phyloP scores from a whole-genome alignment of 2,329 filamentous ascomycete species.

The Nigrospora sphaerica region DNA sequence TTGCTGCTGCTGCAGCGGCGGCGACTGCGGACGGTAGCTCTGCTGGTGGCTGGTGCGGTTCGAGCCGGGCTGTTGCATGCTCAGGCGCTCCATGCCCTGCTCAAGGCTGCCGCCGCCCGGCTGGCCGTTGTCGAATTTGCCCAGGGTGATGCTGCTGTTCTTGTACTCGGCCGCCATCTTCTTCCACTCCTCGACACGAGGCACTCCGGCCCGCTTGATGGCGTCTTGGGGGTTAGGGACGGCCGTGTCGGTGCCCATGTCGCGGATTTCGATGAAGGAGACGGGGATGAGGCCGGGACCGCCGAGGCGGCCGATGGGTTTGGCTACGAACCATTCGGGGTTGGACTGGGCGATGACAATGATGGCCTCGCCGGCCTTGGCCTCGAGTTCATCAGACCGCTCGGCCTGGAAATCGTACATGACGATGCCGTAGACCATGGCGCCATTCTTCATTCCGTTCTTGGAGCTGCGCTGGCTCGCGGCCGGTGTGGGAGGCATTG shows the following conservation, averaged over 20 bases:
- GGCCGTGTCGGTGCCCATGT: conserved; percentile 81
- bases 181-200: conserved; percentile 97
- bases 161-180: conserved; percentile 99
- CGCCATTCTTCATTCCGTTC: conserved; percentile 51
- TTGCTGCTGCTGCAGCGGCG: conserved; percentile 15
- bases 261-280: conserved; percentile 91
- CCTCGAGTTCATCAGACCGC: conserved; percentile 90
- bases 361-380: conserved; percentile 90
- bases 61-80: conserved; percentile 50
- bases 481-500: conserved; percentile 23
- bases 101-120: conserved; percentile 42
- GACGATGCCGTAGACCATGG: conserved; percentile 94
- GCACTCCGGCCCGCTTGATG: conserved; percentile 81
- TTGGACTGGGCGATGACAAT: conserved; percentile 99
- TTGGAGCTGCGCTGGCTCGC: conserved; percentile 42
- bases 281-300: conserved; percentile 94
- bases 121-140: conserved; percentile 72
- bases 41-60: conserved; percentile 34
- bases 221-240: conserved; percentile 79
- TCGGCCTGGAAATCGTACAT: conserved; percentile 96
- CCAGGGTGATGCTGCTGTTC: conserved; percentile 94
- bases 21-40: background rate
- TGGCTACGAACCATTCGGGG: conserved; percentile 98
- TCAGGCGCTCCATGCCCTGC: conserved; percentile 72
- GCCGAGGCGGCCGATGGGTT: conserved; percentile 95